These are phyloP conservation scores for Trifolium fragiferum DNA, from an alignment of 306 rosid species.

Conservation along the genomic window DNA sequence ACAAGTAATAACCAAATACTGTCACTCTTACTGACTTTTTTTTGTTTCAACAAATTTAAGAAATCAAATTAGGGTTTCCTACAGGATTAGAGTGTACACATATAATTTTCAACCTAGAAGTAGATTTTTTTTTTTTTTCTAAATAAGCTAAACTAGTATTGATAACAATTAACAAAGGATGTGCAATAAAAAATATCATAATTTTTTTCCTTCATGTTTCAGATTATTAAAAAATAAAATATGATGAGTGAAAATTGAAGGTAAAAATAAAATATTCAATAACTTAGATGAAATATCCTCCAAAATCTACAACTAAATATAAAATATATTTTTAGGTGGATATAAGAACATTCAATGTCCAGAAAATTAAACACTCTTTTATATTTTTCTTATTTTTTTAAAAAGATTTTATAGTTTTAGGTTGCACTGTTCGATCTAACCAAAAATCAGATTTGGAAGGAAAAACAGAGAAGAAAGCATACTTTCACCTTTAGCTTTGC, in stretches of 20 bases:
- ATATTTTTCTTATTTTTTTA: not conserved
- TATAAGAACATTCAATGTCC: not conserved
- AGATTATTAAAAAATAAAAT: not conserved
- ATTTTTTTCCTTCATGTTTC: not conserved
- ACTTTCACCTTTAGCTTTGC: slow-evolving; percentile 4
- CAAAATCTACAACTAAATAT: not conserved
- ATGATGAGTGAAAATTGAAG: not conserved
- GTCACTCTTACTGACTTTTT: slow-evolving; percentile 20
- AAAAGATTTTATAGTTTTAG: too few species aligned
- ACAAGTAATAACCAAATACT: slow-evolving; percentile 43
- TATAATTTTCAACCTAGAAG: not conserved
- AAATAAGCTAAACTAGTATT: too few species aligned
- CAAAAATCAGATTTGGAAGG: not conserved
- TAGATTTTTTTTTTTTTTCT: slow-evolving; percentile 9
- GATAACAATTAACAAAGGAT: not conserved
- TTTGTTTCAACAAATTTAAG: not conserved
- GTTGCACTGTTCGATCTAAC: slow-evolving; percentile 13
- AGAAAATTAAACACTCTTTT: not conserved
- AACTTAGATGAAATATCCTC: not conserved
- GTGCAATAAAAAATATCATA: too few species aligned
- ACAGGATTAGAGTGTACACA: not conserved
- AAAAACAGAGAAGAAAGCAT: not conserved
- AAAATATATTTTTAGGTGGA: not conserved
- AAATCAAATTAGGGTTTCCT: slow-evolving; percentile 26
- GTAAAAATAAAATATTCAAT: too few species aligned